A percentile compares a stretch with the other conserved stretches of the same genome.
Conservation (phyloP, 2,329 filamentous ascomycete species). For the Apiospora rasikravindrae region DNA sequence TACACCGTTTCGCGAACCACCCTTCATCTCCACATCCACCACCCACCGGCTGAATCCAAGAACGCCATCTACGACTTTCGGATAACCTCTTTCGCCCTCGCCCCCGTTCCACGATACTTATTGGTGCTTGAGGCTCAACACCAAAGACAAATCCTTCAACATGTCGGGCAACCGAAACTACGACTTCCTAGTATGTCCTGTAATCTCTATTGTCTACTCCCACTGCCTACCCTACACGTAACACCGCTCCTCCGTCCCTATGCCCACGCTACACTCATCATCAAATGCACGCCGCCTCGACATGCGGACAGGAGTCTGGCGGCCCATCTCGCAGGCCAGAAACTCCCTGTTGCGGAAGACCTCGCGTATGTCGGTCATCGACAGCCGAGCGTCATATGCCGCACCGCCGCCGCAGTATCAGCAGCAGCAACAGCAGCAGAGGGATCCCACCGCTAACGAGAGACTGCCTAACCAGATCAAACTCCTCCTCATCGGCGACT, state of each 20-base stretch:
- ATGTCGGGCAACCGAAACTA: conserved; percentile 99
- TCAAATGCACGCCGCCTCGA: conserved; percentile 15
- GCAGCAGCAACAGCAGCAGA: background rate
- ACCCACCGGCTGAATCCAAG: background rate
- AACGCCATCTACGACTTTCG: conserved; percentile 14
- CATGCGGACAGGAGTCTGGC: conserved; percentile 8
- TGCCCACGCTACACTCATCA: background rate
- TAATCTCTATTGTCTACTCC: conserved; percentile 23
- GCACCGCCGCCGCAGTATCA: background rate
- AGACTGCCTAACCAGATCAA: conserved; percentile 73
- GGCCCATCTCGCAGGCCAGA: conserved; percentile 7
- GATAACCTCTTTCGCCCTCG: background rate
- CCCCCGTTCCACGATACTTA: conserved; percentile 13
- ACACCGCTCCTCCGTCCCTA: background rate
- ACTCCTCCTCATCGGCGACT: conserved; percentile 94
- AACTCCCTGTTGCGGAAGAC: background rate
- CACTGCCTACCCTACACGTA: conserved; percentile 4
- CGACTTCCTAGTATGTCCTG: conserved; percentile 87
- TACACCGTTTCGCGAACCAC: conserved; percentile 12
- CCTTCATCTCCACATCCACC: conserved; percentile 14
- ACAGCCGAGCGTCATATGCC: conserved; percentile 13
- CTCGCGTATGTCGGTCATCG: background rate
- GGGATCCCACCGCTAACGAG: conserved; percentile 24
- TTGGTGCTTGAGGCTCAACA: conserved; percentile 5
- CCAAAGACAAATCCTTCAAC: conserved; percentile 36